Base-by-base conservation (phyloP, 768 basidiomycete species). In the Piloderma croceum region DNA sequence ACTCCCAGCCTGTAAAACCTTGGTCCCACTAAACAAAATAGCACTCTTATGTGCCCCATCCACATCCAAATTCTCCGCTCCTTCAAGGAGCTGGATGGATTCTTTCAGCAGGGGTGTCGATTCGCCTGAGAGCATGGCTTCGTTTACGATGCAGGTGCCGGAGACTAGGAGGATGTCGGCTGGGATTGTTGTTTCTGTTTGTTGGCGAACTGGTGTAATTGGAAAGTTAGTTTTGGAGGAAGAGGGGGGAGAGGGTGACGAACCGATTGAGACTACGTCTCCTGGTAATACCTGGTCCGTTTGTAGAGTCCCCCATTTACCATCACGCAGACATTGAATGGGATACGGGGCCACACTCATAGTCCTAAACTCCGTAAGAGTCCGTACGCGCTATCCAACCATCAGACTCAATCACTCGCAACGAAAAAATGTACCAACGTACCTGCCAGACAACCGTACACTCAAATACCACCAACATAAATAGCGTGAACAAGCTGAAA, bases 391-490 rank as follows among this genome's bases (percentile, higher is more conserved):
- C 90, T 97, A 50, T 18, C 25, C 29, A 39, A 31, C 13, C 29
- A 12, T 48, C 9, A 52, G 42, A n/a, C 33, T 4, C 2, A 22
- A 22, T 7, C 6, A 3, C 31, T 6, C 37, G 11, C 2, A 4
- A 11, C 22, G 36, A n/a, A 15, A 20, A 34, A 21, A 20, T 21
- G n/a, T 33, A 13, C 17, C 12, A 13, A 62, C 81, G 36, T 49
- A 89, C 91, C 83, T 98, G 96, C 81, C 88, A 98, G 22, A 98
- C 94, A 18, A 96, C 92, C 2, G 96, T 98, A 64, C 93, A 98
- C 65, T 99, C 96, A 57, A 99, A 99, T 47, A 96, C 85, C 34
- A 99, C 68, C 24, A 99, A 73, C 96, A 99, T 99, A 76, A 99
- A 97, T 19, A 93, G 71, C 2, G 96, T 98, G 68, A 99, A 99